Conservation (phyloP, 495 filamentous ascomycete genomes). For the Thermothielavioides terrestris region DNA sequence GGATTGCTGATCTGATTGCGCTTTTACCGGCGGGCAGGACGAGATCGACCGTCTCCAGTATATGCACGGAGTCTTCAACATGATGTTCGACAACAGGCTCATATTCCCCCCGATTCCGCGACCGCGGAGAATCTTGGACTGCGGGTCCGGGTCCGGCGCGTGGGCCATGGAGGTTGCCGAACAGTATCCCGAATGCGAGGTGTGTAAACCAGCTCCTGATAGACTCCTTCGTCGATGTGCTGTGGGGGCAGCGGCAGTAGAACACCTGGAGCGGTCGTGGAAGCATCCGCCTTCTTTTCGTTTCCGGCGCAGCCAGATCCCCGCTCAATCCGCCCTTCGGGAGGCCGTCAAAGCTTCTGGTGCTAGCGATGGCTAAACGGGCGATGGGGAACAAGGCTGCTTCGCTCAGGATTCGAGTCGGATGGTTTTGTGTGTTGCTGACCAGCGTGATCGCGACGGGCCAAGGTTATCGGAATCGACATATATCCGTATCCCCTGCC, state of each 20-base stretch:
- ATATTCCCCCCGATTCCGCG: conserved; percentile 68
- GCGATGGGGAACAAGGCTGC: neutral
- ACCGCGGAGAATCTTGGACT: conserved; percentile 64
- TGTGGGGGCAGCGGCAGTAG: neutral
- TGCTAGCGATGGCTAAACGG: no score
- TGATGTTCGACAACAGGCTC: conserved; percentile 64
- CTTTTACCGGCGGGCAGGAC: conserved; percentile 45
- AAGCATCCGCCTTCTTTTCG: no score
- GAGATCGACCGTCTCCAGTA: conserved; percentile 68
- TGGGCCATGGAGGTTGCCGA: conserved; percentile 46
- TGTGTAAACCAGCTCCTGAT: conserved; percentile 33
- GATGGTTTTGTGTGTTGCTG: neutral
- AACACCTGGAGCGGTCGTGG: no score
- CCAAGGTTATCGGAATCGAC: conserved; percentile 72
- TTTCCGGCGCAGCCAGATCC: no score
- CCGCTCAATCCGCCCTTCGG: no score
- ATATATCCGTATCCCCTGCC: conserved; percentile 68
- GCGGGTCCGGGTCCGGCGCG: conserved; percentile 58
- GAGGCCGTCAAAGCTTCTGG: no score
- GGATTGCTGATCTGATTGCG: conserved; percentile 5
- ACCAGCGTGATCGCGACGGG: neutral
- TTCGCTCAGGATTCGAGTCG: neutral
- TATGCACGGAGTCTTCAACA: conserved; percentile 61
- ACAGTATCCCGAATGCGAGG: conserved; percentile 64
- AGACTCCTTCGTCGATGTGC: neutral